These are phyloP conservation scores for Pseudogymnoascus sp. DNA, from an alignment of 2,329 filamentous ascomycete species.

Conservation along the genomic window DNA sequence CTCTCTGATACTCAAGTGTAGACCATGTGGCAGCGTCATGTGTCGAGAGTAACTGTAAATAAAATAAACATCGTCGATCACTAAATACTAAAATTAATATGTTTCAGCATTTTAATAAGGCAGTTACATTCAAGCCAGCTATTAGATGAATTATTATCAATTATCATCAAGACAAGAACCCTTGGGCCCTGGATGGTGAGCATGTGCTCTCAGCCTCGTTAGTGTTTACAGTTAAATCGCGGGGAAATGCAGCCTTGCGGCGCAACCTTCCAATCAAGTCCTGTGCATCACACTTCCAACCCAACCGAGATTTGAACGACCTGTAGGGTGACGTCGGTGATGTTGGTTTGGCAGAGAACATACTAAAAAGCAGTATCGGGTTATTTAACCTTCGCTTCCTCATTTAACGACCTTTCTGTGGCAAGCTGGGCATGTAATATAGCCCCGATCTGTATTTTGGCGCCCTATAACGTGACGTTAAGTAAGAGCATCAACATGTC, in stretches of 20 bases:
- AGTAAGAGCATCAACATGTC: background rate
- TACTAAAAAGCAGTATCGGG: background rate
- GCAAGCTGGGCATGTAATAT: background rate
- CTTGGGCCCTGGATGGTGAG: conserved; percentile 19
- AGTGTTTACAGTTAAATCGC: conserved; percentile 1
- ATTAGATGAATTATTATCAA: background rate
- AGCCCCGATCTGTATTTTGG: background rate
- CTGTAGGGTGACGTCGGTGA: background rate
- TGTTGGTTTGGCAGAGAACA: background rate
- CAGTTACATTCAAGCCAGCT: background rate
- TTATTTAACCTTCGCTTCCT: background rate
- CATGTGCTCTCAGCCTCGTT: conserved; percentile 9
- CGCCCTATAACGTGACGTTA: background rate
- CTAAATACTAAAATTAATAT: background rate
- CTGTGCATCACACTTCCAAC: background rate
- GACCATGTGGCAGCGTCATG: too few relatives aligned
- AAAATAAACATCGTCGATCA: background rate
- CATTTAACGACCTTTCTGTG: background rate
- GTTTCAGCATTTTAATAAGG: background rate
- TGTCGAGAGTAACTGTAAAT: background rate
- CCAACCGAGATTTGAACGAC: background rate
- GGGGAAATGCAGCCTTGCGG: background rate
- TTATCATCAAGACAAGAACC: conserved; percentile 1
- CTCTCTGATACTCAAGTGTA: background rate
- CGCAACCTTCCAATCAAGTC: background rate